Evolutionary conservation across 345 rosid genomes (phyloP), one percentile per base, ranked within the genome.

Genomic region (Syzygium grande): DNA sequence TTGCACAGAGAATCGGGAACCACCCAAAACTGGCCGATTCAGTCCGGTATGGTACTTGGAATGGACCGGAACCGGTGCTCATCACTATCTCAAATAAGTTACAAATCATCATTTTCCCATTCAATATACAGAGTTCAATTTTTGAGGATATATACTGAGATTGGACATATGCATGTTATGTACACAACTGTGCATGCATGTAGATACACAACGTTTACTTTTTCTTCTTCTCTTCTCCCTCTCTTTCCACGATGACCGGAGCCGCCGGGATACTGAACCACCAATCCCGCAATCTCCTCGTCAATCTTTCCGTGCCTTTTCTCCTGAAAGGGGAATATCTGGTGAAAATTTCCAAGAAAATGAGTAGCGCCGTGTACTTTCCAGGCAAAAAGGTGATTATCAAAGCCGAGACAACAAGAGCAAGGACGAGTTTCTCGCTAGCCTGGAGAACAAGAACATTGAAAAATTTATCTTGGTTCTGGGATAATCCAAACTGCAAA

Each of bases 231-330:
- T 93, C 97, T 54, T 93, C 96, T 85, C 86, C 92, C 12, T 94
- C 95, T 88, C 92, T 94, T 84, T 93, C 94, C 63, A 96, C 92
- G 87, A 93, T 53, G 54, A 97, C 96, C 0, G 98, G 98, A 86
- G 98, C 98, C 2, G 98, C 99, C 0, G 98, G 99, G 88, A 95
- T 91, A 91, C 98, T 93, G 91, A 95, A 95, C 99, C 99, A 97
- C 98, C 99, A 97, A 87, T 96, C 99, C 90, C 94, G 94, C 89
- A 95, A 53, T 90, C 99, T 93, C 90, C 99, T 94, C 89, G 88
- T 86, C 89, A 91, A 90, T 91, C 97, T 92, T 85, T 96, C 99
- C 0, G 96, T 93, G 93, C 93, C 93, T 25, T 90, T 94, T 92
- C 88, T 93, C 85, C 99, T 91, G 23, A 89, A 91, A 2, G 97